These are phyloP conservation scores for Parascedosporium putredinis DNA, from an alignment of 2,329 filamentous ascomycete genomes.

Conservation along the genomic window DNA sequence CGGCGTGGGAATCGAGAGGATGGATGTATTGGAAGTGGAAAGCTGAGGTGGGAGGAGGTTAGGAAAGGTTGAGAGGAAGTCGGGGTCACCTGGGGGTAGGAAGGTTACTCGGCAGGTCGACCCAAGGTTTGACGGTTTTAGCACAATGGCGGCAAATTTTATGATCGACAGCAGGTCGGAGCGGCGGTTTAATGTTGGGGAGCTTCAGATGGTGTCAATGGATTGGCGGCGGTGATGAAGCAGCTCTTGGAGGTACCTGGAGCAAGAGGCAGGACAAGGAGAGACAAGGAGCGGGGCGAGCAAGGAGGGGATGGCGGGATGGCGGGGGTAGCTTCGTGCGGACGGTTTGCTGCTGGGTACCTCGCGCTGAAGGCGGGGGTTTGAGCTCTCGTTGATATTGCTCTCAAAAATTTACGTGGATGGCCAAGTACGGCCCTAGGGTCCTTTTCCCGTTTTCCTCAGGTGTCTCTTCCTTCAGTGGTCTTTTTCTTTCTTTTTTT, in stretches of 20 bases:
- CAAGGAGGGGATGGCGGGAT: background rate
- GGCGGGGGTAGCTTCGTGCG: background rate
- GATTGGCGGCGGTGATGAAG: slow-evolving; percentile 4
- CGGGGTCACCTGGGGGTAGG: background rate
- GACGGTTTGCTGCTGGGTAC: background rate
- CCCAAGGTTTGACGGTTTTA: background rate
- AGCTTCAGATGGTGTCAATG: background rate
- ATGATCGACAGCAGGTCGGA: background rate
- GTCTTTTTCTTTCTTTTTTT: no score
- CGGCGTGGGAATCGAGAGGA: no score
- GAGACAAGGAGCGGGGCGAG: background rate
- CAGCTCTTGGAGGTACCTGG: background rate
- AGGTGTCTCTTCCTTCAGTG: no score
- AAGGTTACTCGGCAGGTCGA: background rate
- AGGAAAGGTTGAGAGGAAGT: background rate
- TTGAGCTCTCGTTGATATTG: background rate
- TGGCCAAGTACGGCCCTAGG: background rate
- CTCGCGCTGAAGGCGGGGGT: background rate
- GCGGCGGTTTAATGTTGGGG: no score
- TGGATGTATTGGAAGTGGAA: background rate
- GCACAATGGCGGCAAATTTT: slow-evolving; percentile 3
- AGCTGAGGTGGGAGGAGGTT: background rate
- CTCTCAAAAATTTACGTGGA: background rate
- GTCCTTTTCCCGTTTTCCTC: no score
- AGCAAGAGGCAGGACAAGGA: background rate